Base-by-base conservation (phyloP, 2,329 filamentous ascomycete genomes). In the Colletotrichum paranaense region DNA sequence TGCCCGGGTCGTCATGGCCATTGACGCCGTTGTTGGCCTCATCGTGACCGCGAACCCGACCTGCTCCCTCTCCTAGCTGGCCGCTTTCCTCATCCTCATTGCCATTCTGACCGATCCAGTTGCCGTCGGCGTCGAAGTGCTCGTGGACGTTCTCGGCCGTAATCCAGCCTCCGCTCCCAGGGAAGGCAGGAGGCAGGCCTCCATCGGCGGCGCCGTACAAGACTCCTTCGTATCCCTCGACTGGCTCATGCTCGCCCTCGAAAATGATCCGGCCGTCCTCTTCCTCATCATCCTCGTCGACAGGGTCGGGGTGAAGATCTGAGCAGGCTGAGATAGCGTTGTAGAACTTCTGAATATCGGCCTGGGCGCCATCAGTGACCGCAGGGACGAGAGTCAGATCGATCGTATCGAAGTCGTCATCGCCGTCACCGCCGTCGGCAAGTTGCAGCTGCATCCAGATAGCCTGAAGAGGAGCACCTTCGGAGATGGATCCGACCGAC, bases 91-190 rank as follows among this genome's bases (percentile, higher is more conserved):
- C 83, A 7, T 79, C 83, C 3, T 79, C 84, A 11, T 79, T 78
- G 1, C 79, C 81, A 8, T 64, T 75, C 7, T 74, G 78, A 0
- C 85, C 89, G 75, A 93, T 92, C 89, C 93, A 96, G 79, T 96
- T 95, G 3, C 94, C 94, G 9, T 95, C 89, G 74, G 89, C 91
- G 77, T 97, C 94, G 82, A 97, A 94, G 79, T 91, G 97, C 77
- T 97, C 90, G 75, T 93, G 87, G 80, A 97, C 92, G 78, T 98
- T 98, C 69, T 98, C 96, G 9, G 94, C 93, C 19, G 96, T 98
- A 79, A 98, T 95, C 94, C 94, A 96, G 0, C 93, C 93, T 0
- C 90, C 90, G 62, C 93, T 94, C 1, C 93, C 93, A 0, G 93
- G 92, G 81, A 93, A 89, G 0, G 91, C 89, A 1, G 91, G 90